Percentiles rank a stretch among this genome's conserved stretches.
phyloP scores from a whole-genome alignment of 208 protist species.

The Histomonas meleagridis region DNA sequence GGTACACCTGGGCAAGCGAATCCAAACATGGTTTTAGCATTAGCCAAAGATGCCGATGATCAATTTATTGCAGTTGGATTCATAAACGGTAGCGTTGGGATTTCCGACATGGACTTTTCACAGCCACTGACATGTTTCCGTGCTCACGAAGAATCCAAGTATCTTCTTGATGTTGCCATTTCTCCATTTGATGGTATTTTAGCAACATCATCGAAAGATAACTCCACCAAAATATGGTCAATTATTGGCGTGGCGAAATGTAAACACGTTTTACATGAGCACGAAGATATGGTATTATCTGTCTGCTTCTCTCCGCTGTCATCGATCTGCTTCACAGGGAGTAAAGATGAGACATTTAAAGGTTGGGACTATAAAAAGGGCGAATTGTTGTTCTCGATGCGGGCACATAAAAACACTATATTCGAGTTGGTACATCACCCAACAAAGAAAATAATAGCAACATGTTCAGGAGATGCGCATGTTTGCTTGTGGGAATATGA shows the following conservation, averaged over 20 bases:
- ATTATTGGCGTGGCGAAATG: not conserved
- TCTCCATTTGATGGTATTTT: not conserved
- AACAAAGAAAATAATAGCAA: not conserved
- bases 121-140: not conserved
- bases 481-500: constrained; percentile 6
- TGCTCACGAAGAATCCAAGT: not conserved
- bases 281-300: not conserved
- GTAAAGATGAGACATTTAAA: constrained; percentile 17
- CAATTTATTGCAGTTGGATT: not conserved
- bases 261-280: not conserved
- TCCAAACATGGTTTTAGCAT: not conserved
- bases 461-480: not conserved
- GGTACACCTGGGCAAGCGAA: too few species aligned
- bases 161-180: not conserved
- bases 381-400: not conserved
- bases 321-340: not conserved
- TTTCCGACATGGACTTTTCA: not conserved
- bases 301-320: not conserved
- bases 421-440: not conserved
- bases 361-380: constrained; percentile 29
- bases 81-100: not conserved
- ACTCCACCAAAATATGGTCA: not conserved
- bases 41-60: not conserved
- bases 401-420: not conserved
- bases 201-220: not conserved